Base-by-base conservation (phyloP, 2,329 filamentous ascomycete genomes). In the Drechslera avenae region DNA sequence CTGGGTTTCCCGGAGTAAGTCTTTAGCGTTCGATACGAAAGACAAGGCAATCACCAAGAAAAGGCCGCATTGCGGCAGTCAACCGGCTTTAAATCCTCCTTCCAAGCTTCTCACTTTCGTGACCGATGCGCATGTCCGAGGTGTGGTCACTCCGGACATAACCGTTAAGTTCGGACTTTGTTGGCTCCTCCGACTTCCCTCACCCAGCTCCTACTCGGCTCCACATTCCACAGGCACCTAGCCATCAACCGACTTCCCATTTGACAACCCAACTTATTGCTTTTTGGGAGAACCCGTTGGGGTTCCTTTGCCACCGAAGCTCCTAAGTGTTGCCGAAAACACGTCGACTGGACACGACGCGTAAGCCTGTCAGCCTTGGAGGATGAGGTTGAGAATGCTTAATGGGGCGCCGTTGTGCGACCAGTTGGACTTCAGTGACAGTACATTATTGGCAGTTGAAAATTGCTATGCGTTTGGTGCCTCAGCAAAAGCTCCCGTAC, bases 401-500 rank as follows among this genome's bases (percentile, higher is more conserved):
- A 78, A 81, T 46, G 87, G 87, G 18, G 85, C 87, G n/a, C 88
- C 88, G 2, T 72, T 79, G 28, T 66, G 74, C 23, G 73, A 72
- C 8, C 72, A 75, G 18, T 76, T 90, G 17, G 71, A 79, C 33
- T 89, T 86, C 82, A 69, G 78, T 37, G 68, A 80, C 10, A 60
- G 72, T 1, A 62, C 68, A n/a, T 77, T 90, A 32, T 72, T 85
- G 14, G 64, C 78, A 35, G 68, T 83, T n/a, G 66, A 78, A 6
- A 66, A 68, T 10, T 82, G 83, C 58, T 62, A 72, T 14, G 1
- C 4, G 10, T 52, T 52, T 9, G 70, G 71, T 1, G 67, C 76
- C 37, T 62, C 71, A 37, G 53, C 65, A n/a, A 21, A 2, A n/a
- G 8, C 16, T 4, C 10, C 10, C 5, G 21, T 34, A 14, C 21